A percentile compares a stretch with the other conserved stretches of the same genome.
Evolutionary conservation across 495 filamentous ascomycete genomes (phyloP).

Genomic region (Penicillium paxilli): DNA sequence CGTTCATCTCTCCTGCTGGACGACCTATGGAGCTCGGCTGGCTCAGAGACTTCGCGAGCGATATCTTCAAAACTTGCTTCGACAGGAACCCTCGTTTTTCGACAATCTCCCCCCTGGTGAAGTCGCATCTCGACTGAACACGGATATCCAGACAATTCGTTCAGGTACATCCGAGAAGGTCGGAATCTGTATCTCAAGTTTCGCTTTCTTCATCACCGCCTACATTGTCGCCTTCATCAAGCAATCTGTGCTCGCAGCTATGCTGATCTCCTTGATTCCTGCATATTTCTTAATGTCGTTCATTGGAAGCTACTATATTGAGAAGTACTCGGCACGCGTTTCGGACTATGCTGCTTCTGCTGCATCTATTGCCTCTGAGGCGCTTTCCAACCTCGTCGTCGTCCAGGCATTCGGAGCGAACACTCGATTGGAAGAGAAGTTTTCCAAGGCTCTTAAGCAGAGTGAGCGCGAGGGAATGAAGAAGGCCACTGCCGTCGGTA

Average conservation of each 20-base stretch:
- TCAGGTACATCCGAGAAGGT: conserved; percentile 69
- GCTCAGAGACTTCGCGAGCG: conserved; percentile 59
- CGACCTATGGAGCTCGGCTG: conserved; percentile 59
- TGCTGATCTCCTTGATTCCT: conserved; percentile 58
- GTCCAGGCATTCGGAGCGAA: conserved; percentile 53
- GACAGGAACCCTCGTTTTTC: conserved; percentile 63
- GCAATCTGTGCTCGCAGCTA: conserved; percentile 40
- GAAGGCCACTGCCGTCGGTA: conserved; percentile 58
- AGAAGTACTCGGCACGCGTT: conserved; percentile 56
- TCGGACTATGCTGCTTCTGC: conserved; percentile 51
- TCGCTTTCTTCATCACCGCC: conserved; percentile 62
- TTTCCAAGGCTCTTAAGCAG: conserved; percentile 43
- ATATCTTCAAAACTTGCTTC: conserved; percentile 57
- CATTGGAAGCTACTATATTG: conserved; percentile 58
- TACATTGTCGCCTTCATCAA: conserved; percentile 67
- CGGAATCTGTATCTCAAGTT: conserved; percentile 56
- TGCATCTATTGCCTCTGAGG: conserved; percentile 50
- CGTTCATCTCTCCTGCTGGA: conserved; percentile 54
- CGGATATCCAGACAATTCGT: conserved; percentile 61
- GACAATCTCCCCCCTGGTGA: conserved; percentile 57
- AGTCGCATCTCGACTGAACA: conserved; percentile 60
- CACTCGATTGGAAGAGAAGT: conserved; percentile 52
- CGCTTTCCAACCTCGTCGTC: conserved; percentile 45
- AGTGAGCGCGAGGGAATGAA: conserved; percentile 50
- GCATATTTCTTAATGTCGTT: conserved; percentile 67